Evolutionary conservation across 345 rosid species (phyloP).

Genomic region (Ceriops zippeliana): DNA sequence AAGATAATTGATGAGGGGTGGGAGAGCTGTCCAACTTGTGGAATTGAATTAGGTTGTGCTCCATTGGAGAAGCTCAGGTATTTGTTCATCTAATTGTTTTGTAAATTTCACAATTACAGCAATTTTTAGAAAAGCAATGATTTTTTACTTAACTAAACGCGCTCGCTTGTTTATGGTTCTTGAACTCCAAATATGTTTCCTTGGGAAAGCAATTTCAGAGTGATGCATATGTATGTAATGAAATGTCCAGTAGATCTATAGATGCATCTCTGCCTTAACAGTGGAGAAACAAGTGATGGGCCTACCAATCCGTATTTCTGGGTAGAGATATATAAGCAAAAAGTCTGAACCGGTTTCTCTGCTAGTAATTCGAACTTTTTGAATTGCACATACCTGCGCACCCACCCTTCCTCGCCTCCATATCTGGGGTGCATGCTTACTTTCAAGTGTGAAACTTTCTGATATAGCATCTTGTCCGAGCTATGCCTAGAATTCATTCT

Average conservation of each 20-base stretch:
- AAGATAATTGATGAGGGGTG: conserved; percentile 31
- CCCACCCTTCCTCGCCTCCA: too few relatives aligned
- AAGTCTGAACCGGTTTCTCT: background rate
- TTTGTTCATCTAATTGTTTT: conserved; percentile 6
- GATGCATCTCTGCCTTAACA: background rate
- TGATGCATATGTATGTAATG: too few relatives aligned
- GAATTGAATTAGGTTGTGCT: conserved; percentile 36
- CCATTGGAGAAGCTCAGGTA: conserved; percentile 54
- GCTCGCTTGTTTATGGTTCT: too few relatives aligned
- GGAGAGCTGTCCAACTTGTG: conserved; percentile 42
- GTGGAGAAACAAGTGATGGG: background rate
- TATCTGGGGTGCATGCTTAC: background rate
- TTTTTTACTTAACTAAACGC: background rate
- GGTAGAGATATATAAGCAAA: background rate
- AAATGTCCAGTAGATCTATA: background rate
- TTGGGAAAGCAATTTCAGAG: too few relatives aligned
- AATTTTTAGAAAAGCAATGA: background rate
- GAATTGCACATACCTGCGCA: too few relatives aligned
- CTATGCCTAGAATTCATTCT: background rate
- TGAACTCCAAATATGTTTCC: too few relatives aligned
- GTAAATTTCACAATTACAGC: background rate
- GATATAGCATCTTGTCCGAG: background rate
- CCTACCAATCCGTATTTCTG: background rate
- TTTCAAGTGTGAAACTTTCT: background rate
- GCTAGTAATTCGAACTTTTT: too few relatives aligned